Conservation (phyloP, 2,329 filamentous ascomycete genomes). For the Colletotrichum sp. region DNA sequence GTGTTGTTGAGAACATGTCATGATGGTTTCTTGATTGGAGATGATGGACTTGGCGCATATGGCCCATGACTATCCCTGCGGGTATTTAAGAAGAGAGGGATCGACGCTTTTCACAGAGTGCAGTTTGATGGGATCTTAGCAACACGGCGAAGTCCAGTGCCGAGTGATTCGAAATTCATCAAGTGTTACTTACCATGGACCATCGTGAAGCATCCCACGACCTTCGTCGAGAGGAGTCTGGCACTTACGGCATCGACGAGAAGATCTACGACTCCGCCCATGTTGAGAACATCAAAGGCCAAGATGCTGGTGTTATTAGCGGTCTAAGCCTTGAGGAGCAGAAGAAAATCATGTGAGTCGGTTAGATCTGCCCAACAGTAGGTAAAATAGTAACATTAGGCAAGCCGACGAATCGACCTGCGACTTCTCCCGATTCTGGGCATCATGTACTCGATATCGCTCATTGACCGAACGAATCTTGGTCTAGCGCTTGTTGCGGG, state of each 20-base stretch:
- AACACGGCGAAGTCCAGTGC: background rate
- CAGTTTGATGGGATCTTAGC: background rate
- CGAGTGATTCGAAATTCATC: background rate
- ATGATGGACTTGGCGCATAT: background rate
- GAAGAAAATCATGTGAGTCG: constrained; percentile 6
- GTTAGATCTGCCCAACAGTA: background rate
- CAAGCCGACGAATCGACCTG: constrained; percentile 29
- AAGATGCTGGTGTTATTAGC: background rate
- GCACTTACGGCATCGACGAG: background rate
- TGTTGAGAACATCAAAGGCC: background rate
- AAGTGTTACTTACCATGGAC: background rate
- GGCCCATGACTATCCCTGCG: background rate
- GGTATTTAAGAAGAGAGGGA: background rate
- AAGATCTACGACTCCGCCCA: background rate
- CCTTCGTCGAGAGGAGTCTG: background rate
- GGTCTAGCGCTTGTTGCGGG: constrained; percentile 21
- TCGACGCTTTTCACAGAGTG: background rate
- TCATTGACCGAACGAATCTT: constrained; percentile 23
- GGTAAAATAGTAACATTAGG: too few species aligned
- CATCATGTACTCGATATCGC: constrained; percentile 23
- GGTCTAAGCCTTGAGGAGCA: constrained; percentile 2
- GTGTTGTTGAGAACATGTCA: background rate
- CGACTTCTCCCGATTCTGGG: constrained; percentile 41
- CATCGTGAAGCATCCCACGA: background rate
- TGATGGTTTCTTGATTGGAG: background rate